These are phyloP conservation scores for Colletotrichum orchidophilum DNA, from an alignment of 2,329 filamentous ascomycete genomes.

Conservation along the genomic window DNA sequence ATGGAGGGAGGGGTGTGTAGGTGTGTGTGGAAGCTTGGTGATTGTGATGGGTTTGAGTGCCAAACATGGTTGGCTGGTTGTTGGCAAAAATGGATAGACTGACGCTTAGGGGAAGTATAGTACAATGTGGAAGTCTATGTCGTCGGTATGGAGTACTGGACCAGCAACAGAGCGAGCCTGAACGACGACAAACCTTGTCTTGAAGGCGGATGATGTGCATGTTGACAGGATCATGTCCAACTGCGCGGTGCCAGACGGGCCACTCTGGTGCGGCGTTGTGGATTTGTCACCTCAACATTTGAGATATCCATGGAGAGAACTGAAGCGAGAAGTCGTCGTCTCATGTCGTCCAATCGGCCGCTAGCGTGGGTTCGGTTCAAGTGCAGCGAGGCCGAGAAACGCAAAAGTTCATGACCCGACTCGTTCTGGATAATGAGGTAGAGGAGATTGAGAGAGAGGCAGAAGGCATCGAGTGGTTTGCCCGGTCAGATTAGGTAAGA, in stretches of 20 bases:
- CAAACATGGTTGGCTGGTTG: conserved; percentile 1
- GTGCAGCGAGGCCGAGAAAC: neutral
- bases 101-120: neutral
- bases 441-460: neutral
- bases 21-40: neutral
- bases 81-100: neutral
- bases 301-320: neutral
- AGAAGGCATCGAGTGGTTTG: neutral
- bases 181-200: conserved; percentile 4
- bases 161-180: neutral
- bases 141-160: neutral
- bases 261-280: neutral
- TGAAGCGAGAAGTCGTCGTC: neutral
- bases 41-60: neutral
- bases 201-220: conserved; percentile 26
- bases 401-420: conserved; percentile 10
- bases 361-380: neutral
- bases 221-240: conserved; percentile 9
- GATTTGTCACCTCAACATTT: neutral
- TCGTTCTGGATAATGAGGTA: neutral
- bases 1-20: neutral
- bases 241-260: conserved; percentile 9
- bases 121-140: neutral
- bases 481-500: conserved; percentile 11
- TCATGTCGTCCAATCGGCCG: neutral